Evolutionary conservation across 345 rosid genomes (phyloP).

Genomic region (Lepidium aucheri): DNA sequence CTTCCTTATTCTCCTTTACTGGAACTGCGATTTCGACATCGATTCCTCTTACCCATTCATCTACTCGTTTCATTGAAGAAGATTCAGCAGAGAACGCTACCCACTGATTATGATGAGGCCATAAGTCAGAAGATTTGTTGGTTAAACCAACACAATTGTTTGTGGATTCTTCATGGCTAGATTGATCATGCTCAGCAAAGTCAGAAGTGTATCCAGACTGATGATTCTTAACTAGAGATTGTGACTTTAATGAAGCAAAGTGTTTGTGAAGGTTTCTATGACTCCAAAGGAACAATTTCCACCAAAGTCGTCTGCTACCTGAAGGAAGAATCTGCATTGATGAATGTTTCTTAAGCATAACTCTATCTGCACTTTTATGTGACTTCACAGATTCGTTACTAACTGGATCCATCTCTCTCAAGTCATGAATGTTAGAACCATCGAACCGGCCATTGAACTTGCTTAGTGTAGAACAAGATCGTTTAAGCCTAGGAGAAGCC

Average conservation of each 20-base stretch:
- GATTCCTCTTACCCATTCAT: conserved; percentile 80
- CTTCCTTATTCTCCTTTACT: conserved; percentile 26
- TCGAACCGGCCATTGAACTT: conserved; percentile 30
- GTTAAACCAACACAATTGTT: too few relatives aligned
- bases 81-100: conserved; percentile 67
- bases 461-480: conserved; percentile 74
- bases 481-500: conserved; percentile 59
- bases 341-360: conserved; percentile 87
- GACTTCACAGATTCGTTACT: conserved; percentile 48
- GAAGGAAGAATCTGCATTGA: conserved; percentile 92
- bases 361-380: conserved; percentile 70
- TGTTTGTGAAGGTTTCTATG: conserved; percentile 71
- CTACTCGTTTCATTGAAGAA: conserved; percentile 61
- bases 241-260: conserved; percentile 29
- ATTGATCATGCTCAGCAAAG: conserved; percentile 47
- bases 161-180: conserved; percentile 35
- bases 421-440: conserved; percentile 32
- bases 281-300: conserved; percentile 95
- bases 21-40: conserved; percentile 26
- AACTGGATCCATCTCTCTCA: conserved; percentile 13
- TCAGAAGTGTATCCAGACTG: conserved; percentile 86
- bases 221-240: conserved; percentile 35
- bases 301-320: conserved; percentile 68
- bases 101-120: conserved; percentile 79
- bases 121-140: conserved; percentile 37